These are phyloP conservation scores for Adansonia digitata DNA, from an alignment of 345 rosid species.

Conservation along the genomic window DNA sequence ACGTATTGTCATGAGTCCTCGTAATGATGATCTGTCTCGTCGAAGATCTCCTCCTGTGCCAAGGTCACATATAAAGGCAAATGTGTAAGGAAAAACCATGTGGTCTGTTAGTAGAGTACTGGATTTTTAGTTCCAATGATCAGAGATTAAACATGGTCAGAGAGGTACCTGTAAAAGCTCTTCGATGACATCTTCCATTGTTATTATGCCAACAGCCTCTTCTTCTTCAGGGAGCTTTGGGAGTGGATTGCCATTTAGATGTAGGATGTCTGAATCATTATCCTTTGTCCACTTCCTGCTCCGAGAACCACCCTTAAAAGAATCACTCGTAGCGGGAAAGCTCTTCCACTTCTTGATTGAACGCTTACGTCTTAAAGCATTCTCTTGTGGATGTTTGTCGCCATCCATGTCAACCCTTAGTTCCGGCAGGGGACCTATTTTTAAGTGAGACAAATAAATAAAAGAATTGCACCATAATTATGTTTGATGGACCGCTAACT, in stretches of 20 bases:
- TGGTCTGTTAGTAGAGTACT: too few species aligned
- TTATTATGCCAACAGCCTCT: slow-evolving; percentile 84
- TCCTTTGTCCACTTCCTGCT: slow-evolving; percentile 75
- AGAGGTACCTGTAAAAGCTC: slow-evolving; percentile 74
- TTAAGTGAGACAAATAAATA: background rate
- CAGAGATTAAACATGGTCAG: background rate
- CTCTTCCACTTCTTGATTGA: slow-evolving; percentile 80
- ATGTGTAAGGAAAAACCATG: background rate
- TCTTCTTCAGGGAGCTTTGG: slow-evolving; percentile 75
- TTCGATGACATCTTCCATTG: slow-evolving; percentile 98
- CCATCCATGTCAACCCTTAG: slow-evolving; percentile 54
- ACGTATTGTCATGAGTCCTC: slow-evolving; percentile 60
- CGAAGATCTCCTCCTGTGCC: slow-evolving; percentile 89
- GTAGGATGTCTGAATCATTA: slow-evolving; percentile 60
- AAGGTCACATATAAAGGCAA: background rate
- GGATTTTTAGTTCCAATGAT: too few species aligned
- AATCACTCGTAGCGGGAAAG: slow-evolving; percentile 48
- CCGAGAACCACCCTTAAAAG: slow-evolving; percentile 41
- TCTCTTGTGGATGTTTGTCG: slow-evolving; percentile 28
- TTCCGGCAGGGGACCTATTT: slow-evolving; percentile 44
- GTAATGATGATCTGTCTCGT: slow-evolving; percentile 84
- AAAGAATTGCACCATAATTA: background rate
- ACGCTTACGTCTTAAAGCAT: slow-evolving; percentile 47
- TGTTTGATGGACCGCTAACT: background rate
- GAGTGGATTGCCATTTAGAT: slow-evolving; percentile 60